phyloP scores from a whole-genome alignment of 495 filamentous ascomycete genomes.

The Podospora sp. region DNA sequence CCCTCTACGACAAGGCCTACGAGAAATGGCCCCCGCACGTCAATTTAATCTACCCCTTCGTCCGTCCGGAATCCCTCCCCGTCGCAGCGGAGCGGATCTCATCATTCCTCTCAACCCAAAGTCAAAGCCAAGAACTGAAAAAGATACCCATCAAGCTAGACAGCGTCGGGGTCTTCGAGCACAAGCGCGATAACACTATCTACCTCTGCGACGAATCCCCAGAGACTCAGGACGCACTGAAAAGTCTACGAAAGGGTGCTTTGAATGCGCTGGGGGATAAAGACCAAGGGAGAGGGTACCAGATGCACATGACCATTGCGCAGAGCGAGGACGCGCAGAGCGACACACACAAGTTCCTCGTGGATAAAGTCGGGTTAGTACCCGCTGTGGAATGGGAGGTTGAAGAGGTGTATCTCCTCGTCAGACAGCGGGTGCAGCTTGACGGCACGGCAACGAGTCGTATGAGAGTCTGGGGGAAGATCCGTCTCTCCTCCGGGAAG shows the following conservation, averaged over 20 bases:
- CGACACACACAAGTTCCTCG: constrained; percentile 42
- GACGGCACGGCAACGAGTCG: constrained; percentile 22
- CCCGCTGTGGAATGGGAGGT: constrained; percentile 46
- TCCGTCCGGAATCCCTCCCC: constrained; percentile 34
- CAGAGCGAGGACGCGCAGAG: constrained; percentile 48
- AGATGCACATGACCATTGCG: constrained; percentile 57
- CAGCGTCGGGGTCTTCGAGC: constrained; percentile 43
- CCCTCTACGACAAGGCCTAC: constrained; percentile 57
- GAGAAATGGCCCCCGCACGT: constrained; percentile 63
- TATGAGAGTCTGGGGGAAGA: constrained; percentile 53
- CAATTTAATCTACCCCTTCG: constrained; percentile 64
- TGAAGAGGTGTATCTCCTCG: constrained; percentile 47
- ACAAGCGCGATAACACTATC: constrained; percentile 48
- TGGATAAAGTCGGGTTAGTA: constrained; percentile 48
- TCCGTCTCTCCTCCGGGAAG: constrained; percentile 44
- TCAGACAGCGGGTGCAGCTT: constrained; percentile 41
- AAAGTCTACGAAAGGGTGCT: constrained; percentile 25
- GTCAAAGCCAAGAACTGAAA: background rate
- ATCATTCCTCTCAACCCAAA: background rate
- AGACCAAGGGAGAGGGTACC: constrained; percentile 17
- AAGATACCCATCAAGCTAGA: constrained; percentile 37
- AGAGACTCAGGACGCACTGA: constrained; percentile 11
- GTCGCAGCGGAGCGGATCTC: constrained; percentile 17
- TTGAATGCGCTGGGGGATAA: constrained; percentile 29
- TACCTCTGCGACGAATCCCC: constrained; percentile 38